Base-by-base conservation (phyloP, 2,329 filamentous ascomycete genomes). In the Monosporascus sp. region DNA sequence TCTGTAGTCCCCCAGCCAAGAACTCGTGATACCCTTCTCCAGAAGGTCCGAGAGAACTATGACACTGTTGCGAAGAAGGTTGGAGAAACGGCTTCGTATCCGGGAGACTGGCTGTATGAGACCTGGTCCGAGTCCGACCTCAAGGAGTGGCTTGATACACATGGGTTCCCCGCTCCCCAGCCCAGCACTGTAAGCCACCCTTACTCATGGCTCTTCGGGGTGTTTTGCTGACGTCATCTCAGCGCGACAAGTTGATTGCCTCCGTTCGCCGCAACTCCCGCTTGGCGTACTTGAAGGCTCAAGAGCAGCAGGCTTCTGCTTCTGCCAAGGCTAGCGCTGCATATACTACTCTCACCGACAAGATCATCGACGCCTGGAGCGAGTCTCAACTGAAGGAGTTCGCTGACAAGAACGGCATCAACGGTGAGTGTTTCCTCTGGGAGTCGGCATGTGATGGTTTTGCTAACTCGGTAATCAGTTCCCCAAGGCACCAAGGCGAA, bases 81-180 rank as follows among this genome's bases (percentile, higher is more conserved):
- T 11, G 89, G 89, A 56, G 87, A 97, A 73, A 87, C 90, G 16
- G 75, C 83, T 50, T 75, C 84, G n/a, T 97, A 97, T 67, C 94
- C 94, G 37, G 94, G 94, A 40, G 85, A 97, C 74, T 97, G 94
- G 94, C 77, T 97, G 44, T 99, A 97, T 68, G 81, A 86, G 56
- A 79, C 87, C 7, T 99, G 94, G 94, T 87, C 89, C 50, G 89
- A 96, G 60, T 97, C 92, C 60, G 93, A 97, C 49, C 76, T 96
- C 58, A 97, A 97, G 78, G 82, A 89, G 60, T 99, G 89, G 88
- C 86, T 97, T 47, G 94, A 97, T 65, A 86, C 87, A 61, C 85
- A 91, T 61, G 94, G 94, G 50, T 85, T 93, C 71, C 87, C 90
- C 14, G 89, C 83, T 52, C 93, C 94, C 56, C 93, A 97, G 70